A percentile compares a stretch with the other conserved stretches of the same genome.
Conservation (phyloP, 225 moss, liverwort and hornwort species). For the Antitrichia curtipendula region DNA sequence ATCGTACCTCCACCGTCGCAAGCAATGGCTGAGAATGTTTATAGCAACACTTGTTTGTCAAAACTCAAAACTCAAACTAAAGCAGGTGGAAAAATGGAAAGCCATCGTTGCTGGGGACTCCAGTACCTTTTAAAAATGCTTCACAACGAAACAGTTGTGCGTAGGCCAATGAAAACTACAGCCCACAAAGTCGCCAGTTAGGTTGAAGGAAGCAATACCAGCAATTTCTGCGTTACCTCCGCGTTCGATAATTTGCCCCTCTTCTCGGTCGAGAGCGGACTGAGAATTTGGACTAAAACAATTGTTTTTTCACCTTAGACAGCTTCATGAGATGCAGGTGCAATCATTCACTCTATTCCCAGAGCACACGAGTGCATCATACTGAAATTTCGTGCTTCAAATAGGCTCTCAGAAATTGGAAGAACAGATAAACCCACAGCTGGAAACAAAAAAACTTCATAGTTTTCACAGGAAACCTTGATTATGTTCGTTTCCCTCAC, state of each 20-base stretch:
- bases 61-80: not conserved
- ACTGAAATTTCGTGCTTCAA: not conserved
- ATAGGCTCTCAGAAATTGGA: not conserved
- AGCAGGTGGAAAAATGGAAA: not conserved
- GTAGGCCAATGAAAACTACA: not conserved
- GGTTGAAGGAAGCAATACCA: not conserved
- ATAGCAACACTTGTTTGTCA: not conserved
- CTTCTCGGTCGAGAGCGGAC: not conserved
- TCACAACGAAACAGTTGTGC: not conserved
- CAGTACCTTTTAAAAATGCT: not conserved
- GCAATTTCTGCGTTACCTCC: not conserved
- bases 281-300: not conserved
- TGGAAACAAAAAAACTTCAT: not conserved
- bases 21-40: not conserved
- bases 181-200: not conserved
- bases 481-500: not conserved
- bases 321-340: conserved; percentile 8
- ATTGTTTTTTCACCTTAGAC: not conserved
- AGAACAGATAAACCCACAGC: conserved; percentile 29
- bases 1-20: not conserved
- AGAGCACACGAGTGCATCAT: not conserved
- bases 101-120: not conserved
- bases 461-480: not conserved
- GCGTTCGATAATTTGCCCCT: not conserved
- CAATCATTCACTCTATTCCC: not conserved